phyloP scores from a whole-genome alignment of 2,329 filamentous ascomycete species.

The Aspergillus glaucus region DNA sequence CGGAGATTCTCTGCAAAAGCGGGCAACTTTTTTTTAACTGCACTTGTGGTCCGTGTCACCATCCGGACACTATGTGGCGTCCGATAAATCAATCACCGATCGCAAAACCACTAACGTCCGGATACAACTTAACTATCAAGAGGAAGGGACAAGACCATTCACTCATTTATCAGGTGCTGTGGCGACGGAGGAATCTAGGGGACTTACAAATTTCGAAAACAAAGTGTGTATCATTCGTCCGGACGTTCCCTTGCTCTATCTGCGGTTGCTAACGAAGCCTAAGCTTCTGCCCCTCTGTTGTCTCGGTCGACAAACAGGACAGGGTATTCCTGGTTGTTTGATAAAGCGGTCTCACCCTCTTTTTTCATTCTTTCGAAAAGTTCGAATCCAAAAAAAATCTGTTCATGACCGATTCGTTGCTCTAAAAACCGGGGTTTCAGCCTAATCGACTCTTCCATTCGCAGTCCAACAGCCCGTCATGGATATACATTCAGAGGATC shows the following conservation, averaged over 20 bases:
- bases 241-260: neutral
- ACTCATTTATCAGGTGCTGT: constrained; percentile 15
- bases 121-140: constrained; percentile 4
- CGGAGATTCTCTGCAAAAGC: constrained; percentile 10
- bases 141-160: constrained; percentile 10
- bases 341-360: constrained; percentile 14
- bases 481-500: constrained; percentile 67
- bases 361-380: constrained; percentile 16
- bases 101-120: constrained; percentile 10
- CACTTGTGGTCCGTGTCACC: constrained; percentile 16
- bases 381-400: neutral
- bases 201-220: constrained; percentile 3
- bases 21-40: constrained; percentile 35
- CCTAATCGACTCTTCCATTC: constrained; percentile 60
- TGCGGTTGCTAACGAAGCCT: constrained; percentile 6
- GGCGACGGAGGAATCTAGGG: constrained; percentile 18
- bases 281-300: constrained; percentile 25
- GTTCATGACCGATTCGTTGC: neutral
- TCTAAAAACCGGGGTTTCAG: neutral
- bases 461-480: neutral
- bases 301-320: constrained; percentile 13
- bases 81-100: constrained; percentile 17
- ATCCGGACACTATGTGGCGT: constrained; percentile 25
- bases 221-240: constrained; percentile 15
- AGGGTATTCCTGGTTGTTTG: constrained; percentile 4